phyloP scores from a whole-genome alignment of 192 early-diverging fungal genomes.

The Rhizoclosmatium sp. region DNA sequence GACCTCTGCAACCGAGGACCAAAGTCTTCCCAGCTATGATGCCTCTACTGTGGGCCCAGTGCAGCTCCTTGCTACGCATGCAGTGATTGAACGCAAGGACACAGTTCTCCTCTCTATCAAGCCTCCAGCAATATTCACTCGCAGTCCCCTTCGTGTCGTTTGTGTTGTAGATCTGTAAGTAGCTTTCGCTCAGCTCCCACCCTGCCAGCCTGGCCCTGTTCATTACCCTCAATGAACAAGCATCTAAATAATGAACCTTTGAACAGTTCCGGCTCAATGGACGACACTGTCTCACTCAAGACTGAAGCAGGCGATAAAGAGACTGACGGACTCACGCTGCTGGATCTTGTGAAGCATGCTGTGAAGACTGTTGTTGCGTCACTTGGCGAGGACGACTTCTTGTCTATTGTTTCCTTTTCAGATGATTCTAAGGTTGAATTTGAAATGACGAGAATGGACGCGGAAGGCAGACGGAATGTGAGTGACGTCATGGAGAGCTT shows the following conservation, averaged over 20 bases:
- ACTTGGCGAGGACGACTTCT: conserved; percentile 28
- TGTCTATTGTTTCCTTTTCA: conserved; percentile 47
- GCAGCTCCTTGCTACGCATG: conserved; percentile 10
- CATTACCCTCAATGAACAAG: too few species aligned
- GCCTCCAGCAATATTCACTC: neutral
- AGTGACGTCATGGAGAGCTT: conserved; percentile 2
- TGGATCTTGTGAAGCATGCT: conserved; percentile 51
- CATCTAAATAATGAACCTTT: neutral
- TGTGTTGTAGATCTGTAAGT: conserved; percentile 18
- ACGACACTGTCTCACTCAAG: neutral
- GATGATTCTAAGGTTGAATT: conserved; percentile 28
- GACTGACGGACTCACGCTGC: conserved; percentile 34
- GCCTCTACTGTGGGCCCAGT: neutral
- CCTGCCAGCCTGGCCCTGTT: neutral
- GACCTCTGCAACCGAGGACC: too few species aligned
- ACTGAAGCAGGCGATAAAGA: conserved; percentile 21
- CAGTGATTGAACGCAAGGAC: conserved; percentile 16
- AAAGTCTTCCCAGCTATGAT: neutral
- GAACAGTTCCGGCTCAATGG: conserved; percentile 47
- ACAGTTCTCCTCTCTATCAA: conserved; percentile 22
- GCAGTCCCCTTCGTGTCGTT: conserved; percentile 20
- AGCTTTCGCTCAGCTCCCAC: too few species aligned
- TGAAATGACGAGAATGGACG: conserved; percentile 7
- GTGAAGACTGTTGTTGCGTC: conserved; percentile 40
- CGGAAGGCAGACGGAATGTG: neutral